These are phyloP conservation scores for Monosporascus sp. DNA, from an alignment of 2,329 filamentous ascomycete genomes.

Conservation along the genomic window DNA sequence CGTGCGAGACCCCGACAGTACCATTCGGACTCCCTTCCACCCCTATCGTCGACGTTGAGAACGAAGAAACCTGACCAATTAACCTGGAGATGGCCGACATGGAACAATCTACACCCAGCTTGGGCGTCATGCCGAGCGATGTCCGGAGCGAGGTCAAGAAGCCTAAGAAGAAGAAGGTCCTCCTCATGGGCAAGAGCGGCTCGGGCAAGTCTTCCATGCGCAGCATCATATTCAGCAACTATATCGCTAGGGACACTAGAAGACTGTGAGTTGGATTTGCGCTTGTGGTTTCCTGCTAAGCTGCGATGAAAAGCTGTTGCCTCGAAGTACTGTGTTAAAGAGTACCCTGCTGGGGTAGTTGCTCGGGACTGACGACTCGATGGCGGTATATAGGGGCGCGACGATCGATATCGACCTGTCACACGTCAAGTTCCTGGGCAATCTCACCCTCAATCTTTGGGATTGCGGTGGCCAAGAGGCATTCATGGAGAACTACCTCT, in stretches of 20 bases:
- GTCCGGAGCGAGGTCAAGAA: constrained; percentile 54
- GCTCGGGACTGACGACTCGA: too few relatives aligned
- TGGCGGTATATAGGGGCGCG: constrained; percentile 54
- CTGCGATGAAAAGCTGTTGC: background rate
- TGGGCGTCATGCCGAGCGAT: constrained; percentile 26
- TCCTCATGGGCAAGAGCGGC: constrained; percentile 91
- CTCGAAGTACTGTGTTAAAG: background rate
- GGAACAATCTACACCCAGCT: constrained; percentile 20
- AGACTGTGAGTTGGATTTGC: constrained; percentile 53
- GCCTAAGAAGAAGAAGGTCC: constrained; percentile 80
- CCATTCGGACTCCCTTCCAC: too few relatives aligned
- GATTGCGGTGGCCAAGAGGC: constrained; percentile 98
- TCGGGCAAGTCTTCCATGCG: constrained; percentile 98
- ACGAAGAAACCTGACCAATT: background rate
- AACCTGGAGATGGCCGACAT: constrained; percentile 20
- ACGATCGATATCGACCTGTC: constrained; percentile 98
- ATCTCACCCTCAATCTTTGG: constrained; percentile 95
- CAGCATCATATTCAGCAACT: constrained; percentile 98
- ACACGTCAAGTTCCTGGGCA: constrained; percentile 97
- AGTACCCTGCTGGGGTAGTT: too few relatives aligned
- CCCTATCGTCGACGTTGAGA: background rate
- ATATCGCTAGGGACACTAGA: constrained; percentile 92
- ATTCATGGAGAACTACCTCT: constrained; percentile 98
- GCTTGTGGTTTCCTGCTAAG: too few relatives aligned
- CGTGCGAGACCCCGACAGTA: background rate